Evolutionary conservation across 1,284 basidiomycete species (phyloP).

Genomic region (Ganoderma sinense): DNA sequence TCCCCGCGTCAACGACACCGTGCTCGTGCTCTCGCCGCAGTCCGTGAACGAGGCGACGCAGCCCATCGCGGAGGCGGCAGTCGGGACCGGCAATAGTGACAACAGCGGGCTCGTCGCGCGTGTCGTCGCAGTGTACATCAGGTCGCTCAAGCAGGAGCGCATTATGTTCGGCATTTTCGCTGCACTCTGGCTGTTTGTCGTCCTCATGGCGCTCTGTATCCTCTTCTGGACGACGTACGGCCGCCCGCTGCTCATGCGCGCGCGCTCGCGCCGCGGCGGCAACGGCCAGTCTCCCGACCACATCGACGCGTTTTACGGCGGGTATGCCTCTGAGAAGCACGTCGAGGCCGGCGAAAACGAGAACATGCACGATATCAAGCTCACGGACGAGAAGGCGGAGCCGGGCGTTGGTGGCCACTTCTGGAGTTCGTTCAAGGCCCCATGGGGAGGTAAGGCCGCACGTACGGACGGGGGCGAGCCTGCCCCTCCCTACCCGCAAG

Average conservation of each 20-base stretch:
- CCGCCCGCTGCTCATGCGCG: conserved; percentile 52
- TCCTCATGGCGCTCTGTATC: conserved; percentile 73
- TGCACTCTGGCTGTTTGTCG: conserved; percentile 79
- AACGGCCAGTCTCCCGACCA: conserved; percentile 46
- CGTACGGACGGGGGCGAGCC: conserved; percentile 8
- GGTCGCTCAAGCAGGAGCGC: conserved; percentile 79
- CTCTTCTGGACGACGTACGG: conserved; percentile 75
- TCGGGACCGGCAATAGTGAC: conserved; percentile 66
- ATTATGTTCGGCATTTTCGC: conserved; percentile 86
- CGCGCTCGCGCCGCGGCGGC: conserved; percentile 53
- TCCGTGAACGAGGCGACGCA: conserved; percentile 78
- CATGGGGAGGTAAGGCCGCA: conserved; percentile 25
- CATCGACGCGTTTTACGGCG: not conserved
- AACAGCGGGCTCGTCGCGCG: conserved; percentile 73
- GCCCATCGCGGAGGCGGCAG: conserved; percentile 83
- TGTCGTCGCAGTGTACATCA: conserved; percentile 78
- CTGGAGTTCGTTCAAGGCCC: conserved; percentile 38
- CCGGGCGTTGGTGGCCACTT: conserved; percentile 49
- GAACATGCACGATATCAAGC: not conserved
- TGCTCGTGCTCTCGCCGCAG: conserved; percentile 77
- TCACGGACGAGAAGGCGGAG: conserved; percentile 33
- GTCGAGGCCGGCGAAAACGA: conserved; percentile 4
- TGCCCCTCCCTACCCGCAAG: conserved; percentile 37
- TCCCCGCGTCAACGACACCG: conserved; percentile 73
- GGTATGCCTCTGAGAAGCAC: conserved; percentile 1